These are phyloP conservation scores for Limtongozyma cylindracea DNA, from an alignment of 805 yeast species.

Conservation along the genomic window DNA sequence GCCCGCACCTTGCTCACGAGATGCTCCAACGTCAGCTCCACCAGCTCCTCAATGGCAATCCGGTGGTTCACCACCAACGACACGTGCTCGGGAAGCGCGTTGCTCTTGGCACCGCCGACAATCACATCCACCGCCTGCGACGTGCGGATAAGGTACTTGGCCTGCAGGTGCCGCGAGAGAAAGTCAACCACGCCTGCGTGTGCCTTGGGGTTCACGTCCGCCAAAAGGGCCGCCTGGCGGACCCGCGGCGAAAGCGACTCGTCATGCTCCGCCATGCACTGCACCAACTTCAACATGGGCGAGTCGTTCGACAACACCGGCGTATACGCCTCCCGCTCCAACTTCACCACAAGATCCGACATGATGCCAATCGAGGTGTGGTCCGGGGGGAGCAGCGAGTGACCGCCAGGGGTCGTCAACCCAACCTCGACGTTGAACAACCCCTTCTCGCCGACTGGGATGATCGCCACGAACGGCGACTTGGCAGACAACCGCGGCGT, in stretches of 20 bases:
- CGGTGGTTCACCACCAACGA: constrained; percentile 17
- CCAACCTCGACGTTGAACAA: constrained; percentile 14
- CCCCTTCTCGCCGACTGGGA: constrained; percentile 22
- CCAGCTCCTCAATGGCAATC: constrained; percentile 13
- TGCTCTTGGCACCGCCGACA: constrained; percentile 20
- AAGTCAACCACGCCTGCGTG: no score
- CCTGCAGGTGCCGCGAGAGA: constrained; percentile 8
- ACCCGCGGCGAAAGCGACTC: constrained; percentile 10
- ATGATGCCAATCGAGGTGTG: constrained; percentile 22
- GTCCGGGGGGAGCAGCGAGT: constrained; percentile 21
- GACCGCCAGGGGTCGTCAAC: constrained; percentile 21
- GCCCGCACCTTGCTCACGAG: constrained; percentile 7
- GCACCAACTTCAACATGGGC: constrained; percentile 16
- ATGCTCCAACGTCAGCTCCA: constrained; percentile 7
- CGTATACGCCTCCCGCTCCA: constrained; percentile 13
- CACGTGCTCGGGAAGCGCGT: constrained; percentile 23
- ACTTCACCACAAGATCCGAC: constrained; percentile 11
- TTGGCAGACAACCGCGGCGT: no score
- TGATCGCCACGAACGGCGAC: no score
- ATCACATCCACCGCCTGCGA: constrained; percentile 23
- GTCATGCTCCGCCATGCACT: constrained; percentile 20
- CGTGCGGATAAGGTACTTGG: constrained; percentile 15
- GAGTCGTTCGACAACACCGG: constrained; percentile 14
- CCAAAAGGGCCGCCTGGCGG: constrained; percentile 11
- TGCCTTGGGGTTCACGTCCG: constrained; percentile 10